Conservation (phyloP, 352 stramenopile genomes). For the Aphanomyces stellatus region DNA sequence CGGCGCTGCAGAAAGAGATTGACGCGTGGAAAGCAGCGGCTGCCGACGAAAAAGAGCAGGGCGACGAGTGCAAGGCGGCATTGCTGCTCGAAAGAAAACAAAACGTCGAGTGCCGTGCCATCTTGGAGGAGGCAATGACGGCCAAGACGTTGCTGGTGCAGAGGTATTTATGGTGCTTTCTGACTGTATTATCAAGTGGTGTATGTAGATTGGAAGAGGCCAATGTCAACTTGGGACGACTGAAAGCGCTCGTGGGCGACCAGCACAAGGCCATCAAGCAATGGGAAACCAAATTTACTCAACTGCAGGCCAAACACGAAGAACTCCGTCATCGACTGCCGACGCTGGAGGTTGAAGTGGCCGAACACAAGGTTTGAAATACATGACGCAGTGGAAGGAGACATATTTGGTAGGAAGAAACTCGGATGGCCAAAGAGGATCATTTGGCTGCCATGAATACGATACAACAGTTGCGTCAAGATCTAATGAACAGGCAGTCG, state of each 20-base stretch:
- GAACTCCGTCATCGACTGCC: background rate
- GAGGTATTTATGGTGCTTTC: background rate
- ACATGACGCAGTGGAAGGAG: no score
- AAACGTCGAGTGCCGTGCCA: background rate
- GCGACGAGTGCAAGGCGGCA: background rate
- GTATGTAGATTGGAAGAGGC: slow-evolving; percentile 11
- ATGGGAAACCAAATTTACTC: background rate
- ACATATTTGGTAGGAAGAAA: background rate
- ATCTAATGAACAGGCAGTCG: background rate
- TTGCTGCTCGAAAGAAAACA: background rate
- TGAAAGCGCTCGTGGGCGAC: background rate
- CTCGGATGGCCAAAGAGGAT: background rate
- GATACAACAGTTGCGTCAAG: background rate
- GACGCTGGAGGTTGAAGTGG: background rate
- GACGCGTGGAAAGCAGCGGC: background rate
- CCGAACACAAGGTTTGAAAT: background rate
- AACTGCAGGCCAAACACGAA: background rate
- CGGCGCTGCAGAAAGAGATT: background rate
- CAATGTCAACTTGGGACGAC: background rate
- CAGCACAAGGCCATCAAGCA: background rate
- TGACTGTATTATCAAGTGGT: no score
- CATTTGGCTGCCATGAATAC: background rate
- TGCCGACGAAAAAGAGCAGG: background rate
- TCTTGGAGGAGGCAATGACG: background rate
- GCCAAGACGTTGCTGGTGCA: slow-evolving; percentile 7